Base-by-base conservation (phyloP, 1,139 yeast species). In the Nakaseomyces glabratus region DNA sequence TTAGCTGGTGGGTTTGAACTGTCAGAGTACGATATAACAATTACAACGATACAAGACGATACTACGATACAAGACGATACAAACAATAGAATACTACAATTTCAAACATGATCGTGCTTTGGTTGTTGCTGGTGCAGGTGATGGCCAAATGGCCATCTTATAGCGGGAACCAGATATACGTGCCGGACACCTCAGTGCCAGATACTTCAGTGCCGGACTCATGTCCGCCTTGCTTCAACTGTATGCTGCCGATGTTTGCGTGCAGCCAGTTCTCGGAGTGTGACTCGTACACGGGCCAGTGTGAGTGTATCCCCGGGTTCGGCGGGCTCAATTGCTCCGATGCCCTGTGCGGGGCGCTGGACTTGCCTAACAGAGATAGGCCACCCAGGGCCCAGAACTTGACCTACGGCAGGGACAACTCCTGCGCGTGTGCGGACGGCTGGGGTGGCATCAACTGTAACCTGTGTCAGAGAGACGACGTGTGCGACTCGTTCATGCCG, bases 371-470 rank as follows among this genome's bases (percentile, higher is more conserved):
- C 43, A 53, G 55, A 18, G 70, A 79, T 36, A 68, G 97, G 41
- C 78, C 82, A 1, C 52, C 79, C 20, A 59, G 85, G 44, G 52
- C 56, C 2, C 69, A 71, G 22, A 68, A 65, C 17, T 59, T 69
- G 9, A 58, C 57, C 1, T 26, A 26, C 21, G 16, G 12, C 21
- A 20, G 18, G 9, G 30, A 26, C 15, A 26, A 26, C 21, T 40
- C 58, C 1, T 90, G 98, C 58, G 63, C 64, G 0, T 90, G 98
- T 61, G 70, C 71, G 33, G 67, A 69, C 1, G 98, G 98, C 3
- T 90, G 98, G 98, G 63, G 66, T 5, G 97, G 98, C 31, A 82
- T 90, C 52, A 90, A 90, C 55, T 90, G 98, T 66, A 90, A 90
- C 53, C 50, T 81, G 45, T 90, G 98, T 60, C 65, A 69, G 15